Base-by-base conservation (phyloP, 495 filamentous ascomycete genomes). In the Talaromyces borbonicus region DNA sequence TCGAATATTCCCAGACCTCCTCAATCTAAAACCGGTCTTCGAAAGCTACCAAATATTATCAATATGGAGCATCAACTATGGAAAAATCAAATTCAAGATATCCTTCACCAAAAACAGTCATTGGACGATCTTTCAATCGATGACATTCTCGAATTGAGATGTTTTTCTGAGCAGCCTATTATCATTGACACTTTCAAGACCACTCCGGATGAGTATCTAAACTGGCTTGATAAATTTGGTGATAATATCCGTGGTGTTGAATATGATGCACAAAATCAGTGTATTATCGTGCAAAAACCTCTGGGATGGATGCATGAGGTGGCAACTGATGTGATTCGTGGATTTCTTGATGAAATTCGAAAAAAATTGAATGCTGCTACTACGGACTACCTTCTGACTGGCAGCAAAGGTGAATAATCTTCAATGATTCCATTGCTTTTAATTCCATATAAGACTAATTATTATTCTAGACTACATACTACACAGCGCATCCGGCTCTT, bases 221-320 rank as follows among this genome's bases (percentile, higher is more conserved):
- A 42, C 39, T 42, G 39, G 23, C 39, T 42, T 25, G 39, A 29
- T 22, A 42, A 26, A 42, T 12, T 42, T 26, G 22, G 39, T 42
- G 23, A 40, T 19, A 14, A 20, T 40, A 40, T 42, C 19, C 20
- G 11, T 12, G 23, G 39, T 42, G 39, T 42, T 7, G 24, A 25
- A 22, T 27, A 29, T 19, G 39, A 42, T 42, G 39, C 39, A n/a
- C 35, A 38, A 19, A 4, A 42, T 15, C 22, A 20, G 27, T 26
- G 11, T 26, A n/a, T 42, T 42, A 22, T 29, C 39, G 25, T 42
- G 39, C 25, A 16, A 42, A 24, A 1, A 25, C 12, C 5, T 26
- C 39, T 16, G 16, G 20, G 39, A 8, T 42, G 20, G 39, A 42
- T 42, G 39, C 35, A 20, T 38, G 15, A 38, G 14, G 35, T 19